Conservation (phyloP, 768 basidiomycete genomes). For the Sutorius australiensis region DNA sequence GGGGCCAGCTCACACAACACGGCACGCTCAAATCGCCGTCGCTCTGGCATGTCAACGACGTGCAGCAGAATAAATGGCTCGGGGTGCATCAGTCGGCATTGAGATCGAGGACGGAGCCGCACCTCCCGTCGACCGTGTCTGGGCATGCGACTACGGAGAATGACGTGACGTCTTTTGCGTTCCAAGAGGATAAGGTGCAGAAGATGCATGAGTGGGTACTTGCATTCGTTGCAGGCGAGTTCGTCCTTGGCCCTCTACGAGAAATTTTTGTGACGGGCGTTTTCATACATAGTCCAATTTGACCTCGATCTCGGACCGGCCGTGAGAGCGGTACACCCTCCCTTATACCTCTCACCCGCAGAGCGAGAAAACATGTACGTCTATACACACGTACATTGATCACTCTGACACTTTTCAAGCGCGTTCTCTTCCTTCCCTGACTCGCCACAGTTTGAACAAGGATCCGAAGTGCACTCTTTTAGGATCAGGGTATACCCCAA, state of each 20-base stretch:
- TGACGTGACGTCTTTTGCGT: constrained; percentile 41
- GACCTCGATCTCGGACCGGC: constrained; percentile 86
- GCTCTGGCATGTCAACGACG: constrained; percentile 27
- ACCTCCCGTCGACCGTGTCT: constrained; percentile 31
- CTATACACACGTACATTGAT: neutral
- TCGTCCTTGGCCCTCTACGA: neutral
- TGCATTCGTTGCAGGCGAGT: constrained; percentile 60
- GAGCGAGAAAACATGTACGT: constrained; percentile 80
- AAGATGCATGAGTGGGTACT: constrained; percentile 66
- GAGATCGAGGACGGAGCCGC: constrained; percentile 47
- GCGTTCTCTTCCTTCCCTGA: constrained; percentile 94
- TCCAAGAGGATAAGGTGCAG: constrained; percentile 44
- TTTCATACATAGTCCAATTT: constrained; percentile 62
- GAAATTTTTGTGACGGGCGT: neutral
- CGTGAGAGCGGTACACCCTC: constrained; percentile 66
- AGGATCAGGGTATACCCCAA: constrained; percentile 59
- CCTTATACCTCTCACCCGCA: constrained; percentile 54
- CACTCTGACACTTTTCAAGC: constrained; percentile 37
- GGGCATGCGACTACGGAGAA: constrained; percentile 34
- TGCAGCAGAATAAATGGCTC: constrained; percentile 11
- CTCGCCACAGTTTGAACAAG: constrained; percentile 80
- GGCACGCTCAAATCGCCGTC: constrained; percentile 34
- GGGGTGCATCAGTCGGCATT: constrained; percentile 28
- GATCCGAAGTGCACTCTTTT: constrained; percentile 82
- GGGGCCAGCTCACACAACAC: neutral